Conservation (phyloP, 1,284 basidiomycete genomes). For the Limonomyces culmigenus region DNA sequence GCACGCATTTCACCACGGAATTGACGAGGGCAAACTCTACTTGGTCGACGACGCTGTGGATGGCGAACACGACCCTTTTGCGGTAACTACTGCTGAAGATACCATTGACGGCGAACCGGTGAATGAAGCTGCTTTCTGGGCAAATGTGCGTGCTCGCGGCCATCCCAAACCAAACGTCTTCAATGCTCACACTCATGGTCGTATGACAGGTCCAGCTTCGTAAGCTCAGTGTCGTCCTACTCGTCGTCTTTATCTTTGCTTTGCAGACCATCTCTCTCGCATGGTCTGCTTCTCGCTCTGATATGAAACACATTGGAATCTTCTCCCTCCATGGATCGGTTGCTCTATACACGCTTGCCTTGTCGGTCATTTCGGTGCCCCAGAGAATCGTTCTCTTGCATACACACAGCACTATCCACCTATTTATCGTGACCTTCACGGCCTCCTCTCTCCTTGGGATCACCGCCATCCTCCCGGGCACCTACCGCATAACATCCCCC, state of each 20-base stretch:
- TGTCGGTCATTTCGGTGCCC: constrained; percentile 36
- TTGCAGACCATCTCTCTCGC: constrained; percentile 37
- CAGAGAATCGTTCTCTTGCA: constrained; percentile 34
- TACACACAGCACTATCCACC: constrained; percentile 45
- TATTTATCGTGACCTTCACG: constrained; percentile 38
- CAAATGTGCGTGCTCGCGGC: constrained; percentile 25
- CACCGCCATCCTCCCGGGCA: constrained; percentile 36
- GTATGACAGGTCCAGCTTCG: constrained; percentile 29
- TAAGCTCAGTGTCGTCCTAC: constrained; percentile 31
- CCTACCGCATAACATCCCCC: not conserved
- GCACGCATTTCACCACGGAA: constrained; percentile 23
- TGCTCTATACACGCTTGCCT: constrained; percentile 39
- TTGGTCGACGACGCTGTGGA: constrained; percentile 22
- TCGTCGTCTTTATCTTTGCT: constrained; percentile 27
- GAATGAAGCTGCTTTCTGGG: constrained; percentile 59
- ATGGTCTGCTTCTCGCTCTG: constrained; percentile 25
- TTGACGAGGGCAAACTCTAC: constrained; percentile 33
- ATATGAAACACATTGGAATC: constrained; percentile 17
- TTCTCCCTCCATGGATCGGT: constrained; percentile 35
- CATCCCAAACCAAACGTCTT: constrained; percentile 5
- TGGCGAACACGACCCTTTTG: constrained; percentile 49
- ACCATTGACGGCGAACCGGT: constrained; percentile 62
- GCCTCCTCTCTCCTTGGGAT: constrained; percentile 32
- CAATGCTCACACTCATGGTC: constrained; percentile 1
- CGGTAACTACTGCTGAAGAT: constrained; percentile 58